Evolutionary conservation across 202 grass and related monocot species (phyloP), one percentile per base, ranked within the genome.

Genomic region (Zoysia matrella): DNA sequence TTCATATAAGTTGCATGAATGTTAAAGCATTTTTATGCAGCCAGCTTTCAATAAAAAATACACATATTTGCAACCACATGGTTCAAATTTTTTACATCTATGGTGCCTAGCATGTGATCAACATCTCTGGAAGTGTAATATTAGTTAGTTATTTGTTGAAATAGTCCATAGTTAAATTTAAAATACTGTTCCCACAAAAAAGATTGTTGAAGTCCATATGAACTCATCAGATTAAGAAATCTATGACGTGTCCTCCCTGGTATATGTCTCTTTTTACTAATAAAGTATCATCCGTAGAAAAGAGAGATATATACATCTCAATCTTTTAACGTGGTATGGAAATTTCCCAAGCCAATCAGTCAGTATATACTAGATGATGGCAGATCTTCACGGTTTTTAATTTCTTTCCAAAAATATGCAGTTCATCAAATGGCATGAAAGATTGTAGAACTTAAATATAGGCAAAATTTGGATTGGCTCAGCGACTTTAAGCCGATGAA

Each of bases 251-350:
- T 36, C 30, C 30, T 15, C 11, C 66, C 42, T 53, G 55, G 12
- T 75, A 71, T 69, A 80, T 42, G 47, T 75, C 75, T 64, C 69
- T 79, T 69, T 84, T 75, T 36, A 36, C 30, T 36, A 36, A 36
- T 36, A 36, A 36, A 36, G 22, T 68, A 66, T 43, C 70, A 71
- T 39, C 53, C 60, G 51, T 67, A 67, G 1, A 73, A 78, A 52
- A 77, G 36, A 46, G 16, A 45, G 30, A 36, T 36, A 36, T 36
- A 36, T 36, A 36, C 61, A 45, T 78, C 30, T 66, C 47, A 58
- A 5, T 67, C 60, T 70, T 5, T n/a, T 11, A 15, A 16, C 50
- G 2, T 36, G 30, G 30, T 36, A 36, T 36, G 30, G 30, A 36
- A 36, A 36, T 36, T 36, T 36, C 30, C 30, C 30, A 36, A 36